A percentile compares a stretch with the other conserved stretches of the same genome.
Evolutionary conservation across 345 rosid species (phyloP).

Genomic region (Brassica nigra): DNA sequence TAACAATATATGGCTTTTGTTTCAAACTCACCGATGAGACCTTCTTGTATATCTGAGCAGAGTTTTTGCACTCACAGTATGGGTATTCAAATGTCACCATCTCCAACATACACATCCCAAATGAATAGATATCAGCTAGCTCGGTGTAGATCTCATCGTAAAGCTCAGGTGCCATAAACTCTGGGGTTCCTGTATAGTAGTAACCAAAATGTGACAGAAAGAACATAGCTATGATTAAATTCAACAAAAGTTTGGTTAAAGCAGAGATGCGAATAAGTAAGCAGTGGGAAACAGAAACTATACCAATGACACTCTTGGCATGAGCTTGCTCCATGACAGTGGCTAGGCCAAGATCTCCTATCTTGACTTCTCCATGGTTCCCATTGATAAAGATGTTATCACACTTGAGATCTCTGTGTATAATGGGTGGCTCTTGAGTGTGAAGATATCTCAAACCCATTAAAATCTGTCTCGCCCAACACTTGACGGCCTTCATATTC

Average conservation of each 20-base stretch:
- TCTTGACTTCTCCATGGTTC: constrained; percentile 92
- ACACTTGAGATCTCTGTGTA: constrained; percentile 94
- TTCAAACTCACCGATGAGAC: constrained; percentile 69
- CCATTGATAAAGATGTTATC: constrained; percentile 96
- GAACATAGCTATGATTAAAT: neutral
- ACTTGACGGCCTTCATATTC: constrained; percentile 82
- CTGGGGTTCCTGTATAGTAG: constrained; percentile 68
- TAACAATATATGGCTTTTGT: constrained; percentile 3
- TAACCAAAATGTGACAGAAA: constrained; percentile 15
- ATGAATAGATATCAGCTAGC: constrained; percentile 80
- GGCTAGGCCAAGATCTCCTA: constrained; percentile 97
- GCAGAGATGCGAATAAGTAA: neutral
- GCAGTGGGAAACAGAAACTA: constrained; percentile 29
- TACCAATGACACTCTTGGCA: constrained; percentile 94
- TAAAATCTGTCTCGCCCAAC: constrained; percentile 92
- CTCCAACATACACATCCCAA: constrained; percentile 91
- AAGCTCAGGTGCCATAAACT: constrained; percentile 92
- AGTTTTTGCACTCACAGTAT: constrained; percentile 78
- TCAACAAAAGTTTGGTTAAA: neutral
- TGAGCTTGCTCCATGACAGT: constrained; percentile 84
- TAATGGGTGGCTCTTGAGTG: constrained; percentile 79
- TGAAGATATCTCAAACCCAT: constrained; percentile 82
- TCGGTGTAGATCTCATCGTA: constrained; percentile 83
- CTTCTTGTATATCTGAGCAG: constrained; percentile 90
- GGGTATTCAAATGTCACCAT: constrained; percentile 88